Base-by-base conservation (phyloP, 345 rosid genomes). In the Sonneratia caseolaris region DNA sequence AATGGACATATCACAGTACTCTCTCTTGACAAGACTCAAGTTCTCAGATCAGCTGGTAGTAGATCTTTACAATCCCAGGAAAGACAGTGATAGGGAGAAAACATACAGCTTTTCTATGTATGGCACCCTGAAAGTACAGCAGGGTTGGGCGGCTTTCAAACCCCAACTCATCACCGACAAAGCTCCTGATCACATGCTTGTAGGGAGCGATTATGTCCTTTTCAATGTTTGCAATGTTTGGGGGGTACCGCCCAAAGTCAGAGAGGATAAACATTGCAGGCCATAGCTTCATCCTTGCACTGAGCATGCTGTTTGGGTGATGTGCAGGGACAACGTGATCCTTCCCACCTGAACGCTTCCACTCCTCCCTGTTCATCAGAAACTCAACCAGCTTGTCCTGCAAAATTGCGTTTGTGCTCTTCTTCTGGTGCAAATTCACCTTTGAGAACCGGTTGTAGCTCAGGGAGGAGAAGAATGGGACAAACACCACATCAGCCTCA, bases 111-210 rank as follows among this genome's bases (percentile, higher is more conserved):
- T 95, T 95, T 68, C 99, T 84, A 81, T 92, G 83, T 76, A 95
- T 92, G 78, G 98, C 97, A 53, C 99, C 99, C 84, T 91, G 98
- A 59, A 95, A 95, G 85, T 88, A 95, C 7, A 95, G 87, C 84
- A 95, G 82, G 51, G 86, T 84, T 4, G 87, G 88, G 64, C 98
- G 96, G 78, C 76, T 81, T 57, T 86, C 89, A 68, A 89, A 92
- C 40, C 78, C 85, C 15, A 92, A 88, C 8, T 84, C 68, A 76
- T 95, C 99, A 59, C 87, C 84, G 24, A 8, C 78, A 37, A 87
- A 90, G 47, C 80, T 83, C 70, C 74, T 82, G 67, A 92, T 83
- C 48, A 92, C 81, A 70, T 95, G 98, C 79, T 87, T 89, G 85
- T 95, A 95, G 49, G 99, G 99, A 2, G 97, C 97, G 66, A 95